Evolutionary conservation across 306 rosid species (phyloP), one percentile per base, ranked within the genome.

Genomic region (Pterocarpus macrocarpus): DNA sequence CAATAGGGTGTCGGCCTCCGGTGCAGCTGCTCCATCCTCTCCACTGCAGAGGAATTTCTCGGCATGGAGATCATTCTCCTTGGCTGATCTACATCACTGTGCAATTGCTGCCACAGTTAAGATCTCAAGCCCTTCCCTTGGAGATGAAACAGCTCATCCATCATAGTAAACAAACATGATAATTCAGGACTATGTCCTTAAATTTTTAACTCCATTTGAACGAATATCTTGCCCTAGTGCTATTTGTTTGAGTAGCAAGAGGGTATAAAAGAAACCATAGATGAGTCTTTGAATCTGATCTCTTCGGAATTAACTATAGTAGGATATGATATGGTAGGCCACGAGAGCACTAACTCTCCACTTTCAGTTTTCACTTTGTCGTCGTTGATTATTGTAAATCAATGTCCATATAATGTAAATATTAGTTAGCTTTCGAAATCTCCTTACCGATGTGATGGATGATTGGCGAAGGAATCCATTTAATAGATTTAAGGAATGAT

Each of bases 61-160:
- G 6, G 61, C 89, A 0, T 87, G 88, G 88, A 75, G 91, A 33
- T 92, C 98, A 3, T 82, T 84, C 8, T 94, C 98, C 7, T 32
- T 87, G 73, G 92, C 84, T 30, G 95, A 95, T 78, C 64, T 95
- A n/a, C 90, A 87, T 38, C 85, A 91, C 56, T 88, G 95, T 85
- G 84, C 82, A 39, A 56, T 81, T 73, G 81, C 86, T 68, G 90
- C 92, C 33, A 74, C 90, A 39, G 76, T 44, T 4, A 89, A 70
- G 69, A 64, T 79, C 16, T 5, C 89, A 2, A 56, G 56, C 62
- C 55, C 88, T 6, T 69, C 87, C 17, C 32, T 86, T 43, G 73
- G 59, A 75, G 36, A 67, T 68, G 53, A 77, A 62, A 38, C 79
- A 44, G 22, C 85, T 50, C 73, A 89, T 83, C 84, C 36, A 32